Base-by-base conservation (phyloP, 768 basidiomycete genomes). In the Heimioporus sp. region DNA sequence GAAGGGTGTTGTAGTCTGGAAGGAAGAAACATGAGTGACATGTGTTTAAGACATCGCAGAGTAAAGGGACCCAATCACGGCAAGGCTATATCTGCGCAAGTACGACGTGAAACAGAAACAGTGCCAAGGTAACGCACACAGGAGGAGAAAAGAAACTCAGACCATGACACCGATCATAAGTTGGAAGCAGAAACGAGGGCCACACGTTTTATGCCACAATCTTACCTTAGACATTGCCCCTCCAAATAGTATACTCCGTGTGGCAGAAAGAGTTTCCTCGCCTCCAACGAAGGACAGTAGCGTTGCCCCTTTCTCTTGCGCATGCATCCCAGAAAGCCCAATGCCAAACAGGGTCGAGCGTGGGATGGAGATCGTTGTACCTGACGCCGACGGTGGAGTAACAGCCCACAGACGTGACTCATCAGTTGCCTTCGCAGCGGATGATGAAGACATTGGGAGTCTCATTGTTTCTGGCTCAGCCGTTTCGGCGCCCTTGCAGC, bases 181-280 rank as follows among this genome's bases (percentile, higher is more conserved):
- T 40, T 21, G 19, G 31, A 38, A 35, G n/a, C 34, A 35, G 20
- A 43, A 54, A 46, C 30, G 45, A 54, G 55, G 61, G 34, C 4
- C 20, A 44, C 54, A 49, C 46, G 44, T 43, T 49, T 36, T 21
- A 24, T 32, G 46, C 46, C 28, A 56, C 43, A 46, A 43, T 49
- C 65, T 46, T 38, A 65, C 64, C 50, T 50, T 13, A 15, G 41
- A 6, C 10, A 46, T 41, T 5, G 49, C 31, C 44, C 59, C 55
- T 10, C 77, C 80, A 56, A 85, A 80, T 46, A 85, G 65, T 11
- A 75, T 60, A 65, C 79, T 83, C 39, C 59, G 58, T 12, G 72
- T 54, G 20, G 76, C 64, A 4, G 68, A 58, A 42, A 53, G 56
- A 12, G 40, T 8, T n/a, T 12, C 34, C 21, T 19, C 34, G 30